Conservation (phyloP, 2,329 filamentous ascomycete species). For the Rasamsonia emersonii region DNA sequence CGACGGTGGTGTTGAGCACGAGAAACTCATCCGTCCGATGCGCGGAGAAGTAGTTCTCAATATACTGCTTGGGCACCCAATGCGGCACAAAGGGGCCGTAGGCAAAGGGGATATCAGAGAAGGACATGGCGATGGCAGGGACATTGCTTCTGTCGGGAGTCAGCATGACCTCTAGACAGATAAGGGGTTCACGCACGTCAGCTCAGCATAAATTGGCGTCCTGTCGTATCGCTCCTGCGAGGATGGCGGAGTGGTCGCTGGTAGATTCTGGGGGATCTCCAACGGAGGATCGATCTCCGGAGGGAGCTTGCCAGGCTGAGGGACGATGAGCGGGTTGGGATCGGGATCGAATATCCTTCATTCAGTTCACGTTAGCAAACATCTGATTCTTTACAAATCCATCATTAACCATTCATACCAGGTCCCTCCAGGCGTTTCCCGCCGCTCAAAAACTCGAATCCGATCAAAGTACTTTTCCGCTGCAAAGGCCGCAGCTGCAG, state of each 20-base stretch:
- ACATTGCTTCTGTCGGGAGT: conserved; percentile 24
- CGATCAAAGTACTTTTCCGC: conserved; percentile 24
- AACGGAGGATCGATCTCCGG: conserved; percentile 24
- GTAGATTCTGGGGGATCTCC: conserved; percentile 16
- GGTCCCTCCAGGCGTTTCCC: conserved; percentile 26
- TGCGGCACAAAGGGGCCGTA: conserved; percentile 51
- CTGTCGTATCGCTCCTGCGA: conserved; percentile 22
- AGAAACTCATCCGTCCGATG: conserved; percentile 42
- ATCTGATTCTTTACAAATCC: neutral
- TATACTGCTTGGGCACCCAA: conserved; percentile 46
- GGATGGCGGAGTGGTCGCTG: conserved; percentile 15
- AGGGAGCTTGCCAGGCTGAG: conserved; percentile 22
- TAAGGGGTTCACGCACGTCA: conserved; percentile 18
- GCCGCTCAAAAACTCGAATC: conserved; percentile 27
- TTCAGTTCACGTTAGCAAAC: neutral
- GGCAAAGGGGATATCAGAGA: conserved; percentile 45
- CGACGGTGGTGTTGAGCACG: conserved; percentile 46
- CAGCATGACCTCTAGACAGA: neutral
- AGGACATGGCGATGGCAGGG: conserved; percentile 31
- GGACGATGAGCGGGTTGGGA: conserved; percentile 15
- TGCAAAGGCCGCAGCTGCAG: conserved; percentile 24
- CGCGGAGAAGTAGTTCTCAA: conserved; percentile 47
- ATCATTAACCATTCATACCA: conserved; percentile 15
- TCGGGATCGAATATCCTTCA: conserved; percentile 28
- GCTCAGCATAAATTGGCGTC: conserved; percentile 27